These are phyloP conservation scores for Monosporascus sp. DNA, from an alignment of 2,329 filamentous ascomycete genomes.

Conservation along the genomic window DNA sequence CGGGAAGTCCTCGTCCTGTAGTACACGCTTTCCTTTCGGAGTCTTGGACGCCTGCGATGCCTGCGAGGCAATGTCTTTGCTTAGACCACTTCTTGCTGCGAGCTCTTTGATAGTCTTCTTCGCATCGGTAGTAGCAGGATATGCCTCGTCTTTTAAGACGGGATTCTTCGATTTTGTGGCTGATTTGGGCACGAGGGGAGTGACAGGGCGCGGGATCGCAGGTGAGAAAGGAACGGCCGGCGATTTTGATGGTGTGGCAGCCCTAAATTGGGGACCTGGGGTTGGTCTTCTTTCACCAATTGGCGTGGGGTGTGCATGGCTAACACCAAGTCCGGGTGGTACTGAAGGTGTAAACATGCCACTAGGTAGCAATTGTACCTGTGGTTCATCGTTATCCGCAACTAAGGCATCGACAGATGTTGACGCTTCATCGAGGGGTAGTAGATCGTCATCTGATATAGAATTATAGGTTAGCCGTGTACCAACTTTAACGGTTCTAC, in stretches of 20 bases:
- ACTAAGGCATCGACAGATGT: slow-evolving; percentile 65
- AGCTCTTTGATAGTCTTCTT: slow-evolving; percentile 42
- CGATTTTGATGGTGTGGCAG: slow-evolving; percentile 11
- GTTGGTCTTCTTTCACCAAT: slow-evolving; percentile 14
- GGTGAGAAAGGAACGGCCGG: slow-evolving; percentile 15
- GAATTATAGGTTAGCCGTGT: slow-evolving; percentile 36
- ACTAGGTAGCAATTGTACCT: slow-evolving; percentile 11
- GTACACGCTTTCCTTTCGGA: slow-evolving; percentile 28
- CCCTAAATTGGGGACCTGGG: slow-evolving; percentile 13
- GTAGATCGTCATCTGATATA: slow-evolving; percentile 57
- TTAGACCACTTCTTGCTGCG: slow-evolving; percentile 40
- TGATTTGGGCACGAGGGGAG: slow-evolving; percentile 22
- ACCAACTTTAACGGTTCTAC: slow-evolving; percentile 19
- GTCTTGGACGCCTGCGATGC: slow-evolving; percentile 35
- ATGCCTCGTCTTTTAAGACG: slow-evolving; percentile 13
- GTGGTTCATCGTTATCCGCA: slow-evolving; percentile 42
- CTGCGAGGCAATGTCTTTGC: slow-evolving; percentile 40
- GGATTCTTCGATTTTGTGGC: slow-evolving; percentile 21
- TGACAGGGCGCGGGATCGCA: slow-evolving; percentile 25
- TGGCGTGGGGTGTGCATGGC: slow-evolving; percentile 30
- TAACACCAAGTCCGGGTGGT: slow-evolving; percentile 41
- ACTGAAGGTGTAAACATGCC: slow-evolving; percentile 31
- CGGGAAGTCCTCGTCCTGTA: slow-evolving; percentile 61
- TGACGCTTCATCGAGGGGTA: slow-evolving; percentile 55
- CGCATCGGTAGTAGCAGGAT: slow-evolving; percentile 20